Conservation (phyloP, 257 asterid genomes). For the Solanum stenotomum region DNA sequence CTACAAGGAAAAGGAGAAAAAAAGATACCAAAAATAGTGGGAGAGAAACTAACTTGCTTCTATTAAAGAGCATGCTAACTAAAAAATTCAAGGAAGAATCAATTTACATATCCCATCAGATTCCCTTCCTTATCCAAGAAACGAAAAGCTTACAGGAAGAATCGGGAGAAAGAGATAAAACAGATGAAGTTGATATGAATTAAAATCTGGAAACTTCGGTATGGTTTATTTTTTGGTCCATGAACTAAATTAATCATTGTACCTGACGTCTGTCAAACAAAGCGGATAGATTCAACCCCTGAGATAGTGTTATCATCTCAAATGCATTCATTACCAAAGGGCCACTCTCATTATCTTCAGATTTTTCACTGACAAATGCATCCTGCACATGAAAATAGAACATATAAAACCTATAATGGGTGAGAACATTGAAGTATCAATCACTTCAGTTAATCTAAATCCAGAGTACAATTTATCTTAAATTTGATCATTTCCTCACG, state of each 20-base stretch:
- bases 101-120: neutral
- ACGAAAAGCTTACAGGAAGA: neutral
- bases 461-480: neutral
- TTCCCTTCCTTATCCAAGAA: neutral
- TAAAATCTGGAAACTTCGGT: neutral
- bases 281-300: conserved; percentile 88
- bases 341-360: conserved; percentile 34
- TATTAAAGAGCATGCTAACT: neutral
- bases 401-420: neutral
- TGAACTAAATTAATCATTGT: conserved; percentile 1
- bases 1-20: neutral
- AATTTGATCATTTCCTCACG: neutral
- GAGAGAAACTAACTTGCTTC: neutral
- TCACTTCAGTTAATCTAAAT: neutral
- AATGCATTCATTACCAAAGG: conserved; percentile 94
- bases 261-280: conserved; percentile 96
- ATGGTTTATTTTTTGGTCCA: neutral
- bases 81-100: neutral
- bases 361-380: conserved; percentile 64
- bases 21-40: neutral
- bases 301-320: conserved; percentile 97
- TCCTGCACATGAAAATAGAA: conserved; percentile 44
- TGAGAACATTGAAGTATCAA: neutral
- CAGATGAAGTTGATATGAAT: neutral
- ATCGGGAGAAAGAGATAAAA: neutral